Conservation (phyloP, 2,329 filamentous ascomycete genomes). For the Endothia cerciana region DNA sequence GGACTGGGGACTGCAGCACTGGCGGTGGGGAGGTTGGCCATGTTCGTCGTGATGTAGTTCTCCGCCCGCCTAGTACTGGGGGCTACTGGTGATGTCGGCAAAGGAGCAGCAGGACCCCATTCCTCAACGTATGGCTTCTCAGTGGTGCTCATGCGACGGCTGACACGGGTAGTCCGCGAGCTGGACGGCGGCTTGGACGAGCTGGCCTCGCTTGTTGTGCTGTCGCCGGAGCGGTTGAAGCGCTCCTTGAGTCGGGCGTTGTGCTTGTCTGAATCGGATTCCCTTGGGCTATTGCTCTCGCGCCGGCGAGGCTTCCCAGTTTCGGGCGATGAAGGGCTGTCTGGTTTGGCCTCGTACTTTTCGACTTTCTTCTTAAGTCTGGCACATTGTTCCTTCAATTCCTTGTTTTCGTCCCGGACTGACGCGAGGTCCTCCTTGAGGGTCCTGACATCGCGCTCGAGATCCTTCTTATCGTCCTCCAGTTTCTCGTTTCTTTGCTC, state of each 20-base stretch:
- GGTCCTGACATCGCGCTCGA: conserved; percentile 35
- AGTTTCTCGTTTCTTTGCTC: conserved; percentile 28
- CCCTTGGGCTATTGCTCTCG: conserved; percentile 34
- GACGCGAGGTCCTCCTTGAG: too few species aligned
- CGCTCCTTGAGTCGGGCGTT: conserved; percentile 37
- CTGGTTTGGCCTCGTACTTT: conserved; percentile 33
- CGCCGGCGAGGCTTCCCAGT: conserved; percentile 35
- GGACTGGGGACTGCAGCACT: conserved; percentile 15
- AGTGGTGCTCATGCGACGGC: conserved; percentile 17
- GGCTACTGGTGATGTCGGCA: conserved; percentile 1
- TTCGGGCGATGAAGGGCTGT: conserved; percentile 31
- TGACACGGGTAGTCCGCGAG: conserved; percentile 17
- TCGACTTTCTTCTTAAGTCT: conserved; percentile 33
- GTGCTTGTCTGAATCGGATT: conserved; percentile 34
- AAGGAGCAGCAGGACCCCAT: background rate
- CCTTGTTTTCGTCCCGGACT: conserved; percentile 30
- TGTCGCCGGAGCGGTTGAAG: conserved; percentile 36
- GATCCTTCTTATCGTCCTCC: conserved; percentile 35
- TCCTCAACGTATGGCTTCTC: conserved; percentile 24
- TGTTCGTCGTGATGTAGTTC: conserved; percentile 14
- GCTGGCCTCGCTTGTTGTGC: conserved; percentile 36
- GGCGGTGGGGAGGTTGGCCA: conserved; percentile 1
- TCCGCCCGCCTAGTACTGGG: conserved; percentile 14
- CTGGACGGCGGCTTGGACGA: conserved; percentile 22
- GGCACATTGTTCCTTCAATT: conserved; percentile 30